Evolutionary conservation across 441 rosid species (phyloP).

Genomic region (Capsella rubella): DNA sequence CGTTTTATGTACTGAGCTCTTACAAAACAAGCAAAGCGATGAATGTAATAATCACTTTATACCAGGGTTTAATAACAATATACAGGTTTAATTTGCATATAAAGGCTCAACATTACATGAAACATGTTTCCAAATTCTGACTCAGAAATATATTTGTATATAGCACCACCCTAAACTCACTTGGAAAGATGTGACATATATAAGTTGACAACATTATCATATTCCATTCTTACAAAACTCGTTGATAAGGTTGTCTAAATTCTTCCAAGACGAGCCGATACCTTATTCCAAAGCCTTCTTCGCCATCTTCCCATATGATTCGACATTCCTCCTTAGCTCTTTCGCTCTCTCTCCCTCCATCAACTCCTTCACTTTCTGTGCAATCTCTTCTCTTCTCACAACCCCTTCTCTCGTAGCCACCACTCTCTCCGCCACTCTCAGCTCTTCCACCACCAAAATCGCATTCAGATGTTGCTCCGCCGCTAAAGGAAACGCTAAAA

Average conservation of each 20-base stretch:
- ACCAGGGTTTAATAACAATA: no score
- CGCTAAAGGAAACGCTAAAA: conserved; percentile 16
- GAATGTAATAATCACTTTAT: no score
- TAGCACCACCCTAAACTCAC: background rate
- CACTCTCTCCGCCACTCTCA: conserved; percentile 12
- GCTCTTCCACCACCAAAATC: conserved; percentile 25
- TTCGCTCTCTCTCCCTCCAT: conserved; percentile 23
- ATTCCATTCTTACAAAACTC: conserved; percentile 4
- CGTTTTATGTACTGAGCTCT: background rate
- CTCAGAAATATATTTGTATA: background rate
- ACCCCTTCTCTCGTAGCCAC: background rate
- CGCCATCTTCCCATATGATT: conserved; percentile 12
- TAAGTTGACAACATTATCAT: background rate
- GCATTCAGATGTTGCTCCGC: conserved; percentile 13
- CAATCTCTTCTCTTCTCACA: background rate
- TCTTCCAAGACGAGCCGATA: conserved; percentile 12
- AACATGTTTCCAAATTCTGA: background rate
- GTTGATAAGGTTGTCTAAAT: conserved; percentile 6
- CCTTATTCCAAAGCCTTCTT: conserved; percentile 14
- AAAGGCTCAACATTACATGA: background rate
- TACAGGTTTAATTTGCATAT: no score
- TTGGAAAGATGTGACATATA: no score
- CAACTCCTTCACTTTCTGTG: conserved; percentile 22
- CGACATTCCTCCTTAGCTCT: conserved; percentile 6
- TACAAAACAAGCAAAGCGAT: background rate